Percentiles rank a stretch among this genome's conserved stretches.
These are phyloP conservation scores for Fomitopsis schrenkii DNA, from an alignment of 1,284 basidiomycete genomes.

Conservation along the genomic window DNA sequence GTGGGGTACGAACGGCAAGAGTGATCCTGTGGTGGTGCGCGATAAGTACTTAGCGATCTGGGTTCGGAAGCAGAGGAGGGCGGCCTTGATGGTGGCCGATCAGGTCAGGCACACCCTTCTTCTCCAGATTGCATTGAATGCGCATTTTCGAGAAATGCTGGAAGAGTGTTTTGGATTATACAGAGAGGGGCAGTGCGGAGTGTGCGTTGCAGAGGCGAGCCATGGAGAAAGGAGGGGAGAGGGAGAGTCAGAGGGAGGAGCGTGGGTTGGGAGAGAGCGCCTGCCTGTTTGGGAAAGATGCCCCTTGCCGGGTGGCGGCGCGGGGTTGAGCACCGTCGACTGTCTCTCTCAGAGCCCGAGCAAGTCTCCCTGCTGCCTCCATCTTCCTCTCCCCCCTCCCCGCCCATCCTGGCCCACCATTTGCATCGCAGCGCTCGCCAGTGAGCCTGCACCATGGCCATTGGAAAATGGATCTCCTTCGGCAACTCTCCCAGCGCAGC, in stretches of 20 bases:
- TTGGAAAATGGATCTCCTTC: slow-evolving; percentile 26
- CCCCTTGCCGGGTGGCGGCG: slow-evolving; percentile 5
- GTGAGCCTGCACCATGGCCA: slow-evolving; percentile 21
- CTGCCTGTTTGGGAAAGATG: background rate
- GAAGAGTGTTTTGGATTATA: no score
- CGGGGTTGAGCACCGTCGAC: background rate
- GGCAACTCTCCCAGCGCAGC: slow-evolving; percentile 15
- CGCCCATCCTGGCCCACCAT: background rate
- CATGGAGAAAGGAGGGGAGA: background rate
- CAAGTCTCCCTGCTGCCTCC: background rate
- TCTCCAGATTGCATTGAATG: background rate
- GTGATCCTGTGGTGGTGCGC: no score
- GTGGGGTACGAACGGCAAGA: background rate
- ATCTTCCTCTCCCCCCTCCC: background rate
- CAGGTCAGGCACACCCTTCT: background rate
- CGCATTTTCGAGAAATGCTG: no score
- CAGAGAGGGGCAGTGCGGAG: no score
- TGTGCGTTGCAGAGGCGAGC: background rate
- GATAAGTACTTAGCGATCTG: background rate
- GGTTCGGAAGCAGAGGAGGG: background rate
- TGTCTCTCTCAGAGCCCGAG: background rate
- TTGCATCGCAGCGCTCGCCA: slow-evolving; percentile 7
- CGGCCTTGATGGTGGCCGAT: background rate
- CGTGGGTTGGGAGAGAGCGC: background rate
- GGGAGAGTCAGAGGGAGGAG: no score